Evolutionary conservation across 1,284 basidiomycete species (phyloP).

Genomic region (Irpex sp.): DNA sequence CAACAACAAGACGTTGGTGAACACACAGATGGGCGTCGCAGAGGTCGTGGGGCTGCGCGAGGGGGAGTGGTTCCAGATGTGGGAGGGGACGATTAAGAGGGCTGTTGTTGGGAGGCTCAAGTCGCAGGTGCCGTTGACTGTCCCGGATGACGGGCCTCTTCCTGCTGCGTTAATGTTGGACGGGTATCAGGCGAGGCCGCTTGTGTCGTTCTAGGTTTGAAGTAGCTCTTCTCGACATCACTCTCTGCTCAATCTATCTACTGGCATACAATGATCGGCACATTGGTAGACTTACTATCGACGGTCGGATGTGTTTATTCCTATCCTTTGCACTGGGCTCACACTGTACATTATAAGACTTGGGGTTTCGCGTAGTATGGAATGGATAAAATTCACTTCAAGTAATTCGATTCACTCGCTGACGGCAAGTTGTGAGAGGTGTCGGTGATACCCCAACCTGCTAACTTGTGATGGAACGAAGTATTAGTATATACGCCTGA

Average conservation of each 20-base stretch:
- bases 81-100: conserved; percentile 61
- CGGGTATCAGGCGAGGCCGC: conserved; percentile 3
- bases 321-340: no score
- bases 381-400: no score
- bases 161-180: conserved; percentile 8
- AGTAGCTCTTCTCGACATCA: background rate
- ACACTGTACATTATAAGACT: no score
- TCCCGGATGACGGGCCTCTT: background rate
- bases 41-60: conserved; percentile 58
- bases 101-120: conserved; percentile 13
- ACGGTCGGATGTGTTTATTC: no score
- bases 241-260: background rate
- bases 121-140: conserved; percentile 1
- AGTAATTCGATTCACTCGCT: no score
- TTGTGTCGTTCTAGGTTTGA: background rate
- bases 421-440: no score
- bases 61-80: conserved; percentile 73
- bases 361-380: no score
- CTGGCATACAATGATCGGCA: no score
- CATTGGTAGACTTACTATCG: no score
- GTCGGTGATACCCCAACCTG: no score
- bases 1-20: conserved; percentile 16
- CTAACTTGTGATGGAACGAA: no score
- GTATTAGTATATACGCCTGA: no score
- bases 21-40: conserved; percentile 21